Evolutionary conservation across 345 rosid genomes (phyloP).

Genomic region (Dimocarpus longan): DNA sequence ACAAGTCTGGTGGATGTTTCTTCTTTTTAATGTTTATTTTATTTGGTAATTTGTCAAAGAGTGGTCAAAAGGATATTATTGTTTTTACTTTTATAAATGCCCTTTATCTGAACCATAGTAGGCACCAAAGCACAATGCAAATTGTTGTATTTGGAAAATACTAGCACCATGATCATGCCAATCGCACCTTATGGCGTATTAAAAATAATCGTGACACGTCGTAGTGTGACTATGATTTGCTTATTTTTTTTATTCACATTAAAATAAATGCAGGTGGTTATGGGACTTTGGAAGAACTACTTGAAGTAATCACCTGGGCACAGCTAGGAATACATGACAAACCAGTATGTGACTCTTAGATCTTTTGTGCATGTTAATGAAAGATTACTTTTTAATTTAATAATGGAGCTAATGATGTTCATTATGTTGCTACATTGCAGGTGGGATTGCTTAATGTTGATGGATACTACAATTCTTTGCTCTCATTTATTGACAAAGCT

Average conservation of each 20-base stretch:
- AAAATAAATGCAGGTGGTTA: constrained; percentile 68
- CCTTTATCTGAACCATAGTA: constrained; percentile 15
- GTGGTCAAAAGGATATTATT: background rate
- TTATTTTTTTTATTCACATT: background rate
- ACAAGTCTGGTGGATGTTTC: background rate
- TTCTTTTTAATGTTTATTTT: background rate
- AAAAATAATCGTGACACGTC: background rate
- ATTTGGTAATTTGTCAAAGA: background rate
- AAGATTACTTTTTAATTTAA: background rate
- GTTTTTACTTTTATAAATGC: constrained; percentile 7
- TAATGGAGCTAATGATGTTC: constrained; percentile 15
- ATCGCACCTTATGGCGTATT: background rate
- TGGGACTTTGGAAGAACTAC: constrained; percentile 97
- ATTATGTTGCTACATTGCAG: constrained; percentile 42
- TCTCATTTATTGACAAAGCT: constrained; percentile 93
- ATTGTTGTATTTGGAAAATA: background rate
- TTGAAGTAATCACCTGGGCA: constrained; percentile 99
- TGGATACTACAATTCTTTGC: constrained; percentile 97
- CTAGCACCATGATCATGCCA: constrained; percentile 18
- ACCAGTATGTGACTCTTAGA: constrained; percentile 52
- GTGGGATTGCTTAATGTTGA: constrained; percentile 98
- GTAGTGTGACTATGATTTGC: background rate
- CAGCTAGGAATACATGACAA: constrained; percentile 98
- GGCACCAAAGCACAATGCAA: background rate
- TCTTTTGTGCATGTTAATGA: background rate